Percentiles rank a stretch among this genome's conserved stretches.
Evolutionary conservation across 1,284 basidiomycete genomes (phyloP).

Genomic region (Pseudozyma sp.): DNA sequence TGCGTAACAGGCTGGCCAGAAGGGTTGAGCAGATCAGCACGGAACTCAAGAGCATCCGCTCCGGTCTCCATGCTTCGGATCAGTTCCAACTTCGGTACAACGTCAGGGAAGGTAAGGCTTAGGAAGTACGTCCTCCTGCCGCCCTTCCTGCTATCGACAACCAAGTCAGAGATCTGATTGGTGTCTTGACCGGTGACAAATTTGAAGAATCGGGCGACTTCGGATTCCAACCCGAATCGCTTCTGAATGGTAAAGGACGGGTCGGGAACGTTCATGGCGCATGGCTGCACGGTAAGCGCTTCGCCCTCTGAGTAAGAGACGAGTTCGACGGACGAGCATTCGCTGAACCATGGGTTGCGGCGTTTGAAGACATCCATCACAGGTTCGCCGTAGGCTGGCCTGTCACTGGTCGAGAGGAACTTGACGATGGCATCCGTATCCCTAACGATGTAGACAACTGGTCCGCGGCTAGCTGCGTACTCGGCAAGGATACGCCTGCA

Average conservation of each 20-base stretch:
- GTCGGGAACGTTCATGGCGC: slow-evolving; percentile 38
- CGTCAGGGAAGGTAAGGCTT: slow-evolving; percentile 89
- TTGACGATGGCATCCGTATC: slow-evolving; percentile 79
- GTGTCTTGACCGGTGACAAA: slow-evolving; percentile 83
- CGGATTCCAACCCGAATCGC: slow-evolving; percentile 64
- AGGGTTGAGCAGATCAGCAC: slow-evolving; percentile 86
- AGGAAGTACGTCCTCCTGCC: slow-evolving; percentile 82
- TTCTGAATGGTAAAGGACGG: slow-evolving; percentile 59
- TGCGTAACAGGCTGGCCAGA: slow-evolving; percentile 67
- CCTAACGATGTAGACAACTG: slow-evolving; percentile 80
- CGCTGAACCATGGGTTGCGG: slow-evolving; percentile 87
- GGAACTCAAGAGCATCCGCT: slow-evolving; percentile 90
- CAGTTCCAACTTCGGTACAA: slow-evolving; percentile 78
- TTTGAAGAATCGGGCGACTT: slow-evolving; percentile 80
- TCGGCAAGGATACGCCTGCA: slow-evolving; percentile 75
- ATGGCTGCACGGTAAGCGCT: slow-evolving; percentile 31
- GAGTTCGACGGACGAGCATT: slow-evolving; percentile 86
- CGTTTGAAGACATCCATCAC: slow-evolving; percentile 84
- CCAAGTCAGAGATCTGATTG: slow-evolving; percentile 76
- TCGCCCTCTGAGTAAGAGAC: slow-evolving; percentile 75
- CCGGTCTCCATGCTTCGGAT: slow-evolving; percentile 84
- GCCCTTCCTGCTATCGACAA: slow-evolving; percentile 23
- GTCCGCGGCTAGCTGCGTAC: slow-evolving; percentile 76
- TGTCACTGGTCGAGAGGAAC: slow-evolving; percentile 89
- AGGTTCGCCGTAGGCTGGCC: slow-evolving; percentile 76